Evolutionary conservation across 495 filamentous ascomycete species (phyloP).

Genomic region (Trypethelium eluteriae): DNA sequence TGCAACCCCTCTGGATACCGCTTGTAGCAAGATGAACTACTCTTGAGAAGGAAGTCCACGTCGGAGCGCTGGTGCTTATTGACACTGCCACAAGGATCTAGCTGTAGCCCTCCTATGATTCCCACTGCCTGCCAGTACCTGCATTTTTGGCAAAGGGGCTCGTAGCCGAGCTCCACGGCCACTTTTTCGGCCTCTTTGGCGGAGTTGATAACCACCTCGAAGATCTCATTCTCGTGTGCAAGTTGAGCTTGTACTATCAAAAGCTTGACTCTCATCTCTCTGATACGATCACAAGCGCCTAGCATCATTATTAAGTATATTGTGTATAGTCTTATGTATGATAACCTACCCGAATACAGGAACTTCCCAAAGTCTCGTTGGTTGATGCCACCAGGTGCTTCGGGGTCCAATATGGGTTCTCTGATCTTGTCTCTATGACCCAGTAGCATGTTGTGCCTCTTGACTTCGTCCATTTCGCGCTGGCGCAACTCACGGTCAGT

Average conservation of each 20-base stretch:
- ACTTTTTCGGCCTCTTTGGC: background rate
- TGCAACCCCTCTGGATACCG: background rate
- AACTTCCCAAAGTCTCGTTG: background rate
- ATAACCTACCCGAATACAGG: background rate
- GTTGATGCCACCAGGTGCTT: background rate
- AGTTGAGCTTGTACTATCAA: background rate
- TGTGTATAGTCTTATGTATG: background rate
- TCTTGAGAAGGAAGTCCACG: background rate
- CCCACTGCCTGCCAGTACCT: background rate
- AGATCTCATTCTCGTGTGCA: background rate
- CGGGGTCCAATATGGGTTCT: background rate
- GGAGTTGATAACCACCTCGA: background rate
- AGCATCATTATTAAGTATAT: background rate
- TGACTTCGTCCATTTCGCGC: too few species aligned
- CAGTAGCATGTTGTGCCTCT: background rate
- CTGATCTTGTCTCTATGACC: background rate
- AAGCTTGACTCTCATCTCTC: background rate
- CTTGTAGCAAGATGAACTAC: background rate
- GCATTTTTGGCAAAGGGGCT: constrained; percentile 6
- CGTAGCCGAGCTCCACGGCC: background rate
- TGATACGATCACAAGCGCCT: background rate
- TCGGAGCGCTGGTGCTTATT: background rate
- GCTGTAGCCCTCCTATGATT: background rate
- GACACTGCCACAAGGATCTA: background rate
- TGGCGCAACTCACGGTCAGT: too few species aligned